Conservation (phyloP, 129 eudicot species). For the Glebionis coronaria region DNA sequence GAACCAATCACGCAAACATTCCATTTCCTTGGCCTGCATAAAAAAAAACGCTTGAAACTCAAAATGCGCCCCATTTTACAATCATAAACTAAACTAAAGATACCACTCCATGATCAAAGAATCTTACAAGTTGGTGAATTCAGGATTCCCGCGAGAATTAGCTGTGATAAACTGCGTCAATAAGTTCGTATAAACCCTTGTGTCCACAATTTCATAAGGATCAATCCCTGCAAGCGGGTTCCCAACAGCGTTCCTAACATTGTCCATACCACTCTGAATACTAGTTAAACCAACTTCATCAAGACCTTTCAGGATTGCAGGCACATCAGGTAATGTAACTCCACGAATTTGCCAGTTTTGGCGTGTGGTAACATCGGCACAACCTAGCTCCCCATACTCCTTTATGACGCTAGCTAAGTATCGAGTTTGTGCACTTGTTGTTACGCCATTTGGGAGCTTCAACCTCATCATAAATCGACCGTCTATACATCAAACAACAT, state of each 20-base stretch:
- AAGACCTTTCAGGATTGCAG: conserved; percentile 80
- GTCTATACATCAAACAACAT: conserved; percentile 41
- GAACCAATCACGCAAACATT: conserved; percentile 96
- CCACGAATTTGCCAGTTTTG: conserved; percentile 99
- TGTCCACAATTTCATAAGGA: conserved; percentile 84
- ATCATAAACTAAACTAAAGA: not conserved
- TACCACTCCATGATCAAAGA: conserved; percentile 7
- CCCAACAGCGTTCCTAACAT: conserved; percentile 94
- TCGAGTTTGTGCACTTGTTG: conserved; percentile 88
- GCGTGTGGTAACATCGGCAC: conserved; percentile 90
- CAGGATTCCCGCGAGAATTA: conserved; percentile 82
- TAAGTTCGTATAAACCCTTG: conserved; percentile 73
- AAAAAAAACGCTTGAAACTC: conserved; percentile 9
- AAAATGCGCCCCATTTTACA: not conserved
- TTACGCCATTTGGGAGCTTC: conserved; percentile 95
- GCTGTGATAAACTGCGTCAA: conserved; percentile 82
- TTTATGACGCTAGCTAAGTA: conserved; percentile 86
- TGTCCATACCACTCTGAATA: conserved; percentile 98
- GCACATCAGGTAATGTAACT: conserved; percentile 85
- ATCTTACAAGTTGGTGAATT: conserved; percentile 80
- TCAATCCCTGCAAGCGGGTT: conserved; percentile 96
- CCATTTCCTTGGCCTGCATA: conserved; percentile 95
- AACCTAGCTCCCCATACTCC: conserved; percentile 82
- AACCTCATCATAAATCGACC: conserved; percentile 98
- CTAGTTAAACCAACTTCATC: conserved; percentile 84